Evolutionary conservation across 345 rosid species (phyloP).

Genomic region (Eucalyptus rudis): DNA sequence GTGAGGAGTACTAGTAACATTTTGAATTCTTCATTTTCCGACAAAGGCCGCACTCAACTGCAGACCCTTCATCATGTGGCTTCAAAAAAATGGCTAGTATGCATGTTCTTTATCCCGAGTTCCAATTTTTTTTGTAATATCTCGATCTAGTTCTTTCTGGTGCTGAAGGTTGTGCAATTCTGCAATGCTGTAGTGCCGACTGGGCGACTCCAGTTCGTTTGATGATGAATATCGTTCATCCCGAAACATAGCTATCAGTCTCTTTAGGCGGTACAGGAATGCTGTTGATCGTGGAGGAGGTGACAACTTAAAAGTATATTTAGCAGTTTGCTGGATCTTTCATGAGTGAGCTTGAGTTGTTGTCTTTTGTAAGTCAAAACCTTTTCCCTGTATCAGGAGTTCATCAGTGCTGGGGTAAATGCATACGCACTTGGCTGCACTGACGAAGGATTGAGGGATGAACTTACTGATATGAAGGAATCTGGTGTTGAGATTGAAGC

Average conservation of each 20-base stretch:
- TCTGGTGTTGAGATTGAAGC: constrained; percentile 51
- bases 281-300: constrained; percentile 89
- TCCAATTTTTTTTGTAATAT: neutral
- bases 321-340: neutral
- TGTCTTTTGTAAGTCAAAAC: neutral
- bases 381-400: constrained; percentile 38
- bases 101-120: neutral
- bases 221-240: constrained; percentile 90
- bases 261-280: constrained; percentile 72
- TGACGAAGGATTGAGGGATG: constrained; percentile 61
- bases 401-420: constrained; percentile 77
- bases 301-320: constrained; percentile 78
- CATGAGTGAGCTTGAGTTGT: neutral
- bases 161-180: neutral
- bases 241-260: constrained; percentile 75
- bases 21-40: constrained; percentile 15
- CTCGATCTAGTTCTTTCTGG: neutral
- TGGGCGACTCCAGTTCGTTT: constrained; percentile 28
- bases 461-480: constrained; percentile 60
- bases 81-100: constrained; percentile 48
- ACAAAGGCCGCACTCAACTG: constrained; percentile 20
- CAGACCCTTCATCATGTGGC: constrained; percentile 5
- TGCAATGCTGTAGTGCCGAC: constrained; percentile 25
- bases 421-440: constrained; percentile 89
- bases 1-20: constrained; percentile 4